Base-by-base conservation (phyloP, 2,329 filamentous ascomycete species). In the Colletotrichum sp. region DNA sequence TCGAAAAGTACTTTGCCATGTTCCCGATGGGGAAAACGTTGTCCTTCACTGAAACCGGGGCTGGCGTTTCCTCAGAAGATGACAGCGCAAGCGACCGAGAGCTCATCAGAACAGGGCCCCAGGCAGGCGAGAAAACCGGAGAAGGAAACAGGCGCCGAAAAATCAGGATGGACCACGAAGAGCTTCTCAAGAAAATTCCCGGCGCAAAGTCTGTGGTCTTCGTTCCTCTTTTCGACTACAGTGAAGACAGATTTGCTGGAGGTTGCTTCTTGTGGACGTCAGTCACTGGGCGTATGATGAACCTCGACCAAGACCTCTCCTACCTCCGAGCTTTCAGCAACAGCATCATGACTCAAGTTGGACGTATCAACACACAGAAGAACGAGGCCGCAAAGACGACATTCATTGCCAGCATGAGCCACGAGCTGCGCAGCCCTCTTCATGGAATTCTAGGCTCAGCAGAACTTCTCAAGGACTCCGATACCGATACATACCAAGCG, bases 371-470 rank as follows among this genome's bases (percentile, higher is more conserved):
- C 74, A 89, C 88, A 1, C 82, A 88, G 43, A 87, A 87, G 34
- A 88, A 86, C 4, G 87, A 89, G 71, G 85, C 86, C 24, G 89
- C 90, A 57, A 92, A 92, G 78, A 87, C 88, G 1, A 90, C 90
- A 12, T 92, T 92, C 74, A 90, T 92, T 57, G 90, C 89, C 2
- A 90, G 88, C 32, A 91, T 92, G 77, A 91, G 89, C 21, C 90
- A 92, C 79, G 90, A 92, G 71, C 80, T 92, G 16, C 84, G 90
- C 36, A 90, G 87, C 6, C 90, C 90, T 0, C 80, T 92, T 3
- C 90, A 92, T 75, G 90, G 90, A 2, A 91, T 92, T 57, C 81
- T 92, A 0, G 89, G 88, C 1, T 90, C 83, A 77, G 84, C 86
- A 2, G 88, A 90, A 71, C 87, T 90, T 52, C 81, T 91, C 5